Evolutionary conservation across 2,329 filamentous ascomycete genomes (phyloP), one percentile per base, ranked within the genome.

Genomic region (Phialocephala sp.): DNA sequence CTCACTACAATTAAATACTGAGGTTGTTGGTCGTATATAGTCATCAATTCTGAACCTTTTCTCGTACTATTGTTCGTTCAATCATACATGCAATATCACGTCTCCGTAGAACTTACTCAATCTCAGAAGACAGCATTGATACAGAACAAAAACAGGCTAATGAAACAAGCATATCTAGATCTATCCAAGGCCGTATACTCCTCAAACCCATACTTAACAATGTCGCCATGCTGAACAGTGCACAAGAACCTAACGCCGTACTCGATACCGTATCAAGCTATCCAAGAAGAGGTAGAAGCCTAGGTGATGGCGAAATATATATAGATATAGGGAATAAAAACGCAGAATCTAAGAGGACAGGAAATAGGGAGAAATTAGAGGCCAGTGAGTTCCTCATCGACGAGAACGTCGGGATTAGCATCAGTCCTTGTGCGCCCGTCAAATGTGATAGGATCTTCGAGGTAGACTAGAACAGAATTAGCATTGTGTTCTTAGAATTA

Each of bases 371-470:
- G 11, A 15, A 37, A 60, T 63, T 56, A 69, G 27, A 68, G 54
- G 37, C 63, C 66, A 18, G 56, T 60, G 18, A 72, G 60, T 50
- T 71, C 66, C 52, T 72, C 71, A 15, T 71, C 69, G 14, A 67
- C 55, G 8, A 71, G 59, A 3, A 69, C 35, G 58, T 72, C 69
- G 5, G 60, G 61, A 50, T 69, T 47, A 37, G 58, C 32, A 20
- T 57, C 24, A 5, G 65, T 54, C 39, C 58, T 55, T 0, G 56
- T 61, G 14, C 32, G 18, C 15, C 35, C 22, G 14, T 60, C 55
- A 32, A 22, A 8, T 8, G 47, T 61, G 52, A 45, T 39, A 32
- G 59, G 56, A 20, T 65, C 43, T 57, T 71, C 67, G 47, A 72
- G 59, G 37, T 70, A 71, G 36, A 72, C 69, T 72, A 47, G 15